These are phyloP conservation scores for Trifolium fragiferum DNA, from an alignment of 306 rosid genomes.

Conservation along the genomic window DNA sequence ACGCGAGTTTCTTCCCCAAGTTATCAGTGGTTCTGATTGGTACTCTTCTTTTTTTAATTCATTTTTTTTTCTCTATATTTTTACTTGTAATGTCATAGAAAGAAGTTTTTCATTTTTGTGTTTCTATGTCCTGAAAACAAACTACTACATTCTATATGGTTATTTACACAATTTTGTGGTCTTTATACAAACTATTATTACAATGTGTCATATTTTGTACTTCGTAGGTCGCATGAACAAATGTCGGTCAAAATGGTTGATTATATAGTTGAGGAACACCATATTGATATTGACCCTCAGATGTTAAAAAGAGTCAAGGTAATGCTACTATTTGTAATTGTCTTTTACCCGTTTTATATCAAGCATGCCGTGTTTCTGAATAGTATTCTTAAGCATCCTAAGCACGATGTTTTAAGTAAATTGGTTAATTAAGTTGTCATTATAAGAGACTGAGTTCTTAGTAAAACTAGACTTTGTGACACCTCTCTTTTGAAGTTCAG, in stretches of 20 bases:
- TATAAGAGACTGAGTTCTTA: slow-evolving; percentile 3
- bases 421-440: slow-evolving; percentile 12
- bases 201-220: slow-evolving; percentile 28
- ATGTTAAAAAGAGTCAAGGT: slow-evolving; percentile 84
- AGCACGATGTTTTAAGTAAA: slow-evolving; percentile 1
- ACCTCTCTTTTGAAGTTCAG: slow-evolving; percentile 23
- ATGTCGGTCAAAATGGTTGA: slow-evolving; percentile 91
- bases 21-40: slow-evolving; percentile 67
- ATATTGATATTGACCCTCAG: slow-evolving; percentile 69
- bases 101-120: slow-evolving; percentile 1
- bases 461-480: neutral
- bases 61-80: slow-evolving; percentile 26
- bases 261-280: slow-evolving; percentile 77
- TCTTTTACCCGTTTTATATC: slow-evolving; percentile 33
- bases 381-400: slow-evolving; percentile 32
- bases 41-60: slow-evolving; percentile 37
- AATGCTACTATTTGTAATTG: slow-evolving; percentile 22
- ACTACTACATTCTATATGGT: slow-evolving; percentile 2
- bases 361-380: slow-evolving; percentile 22
- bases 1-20: slow-evolving; percentile 82
- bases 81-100: neutral
- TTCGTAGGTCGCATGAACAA: slow-evolving; percentile 81
- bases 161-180: slow-evolving; percentile 19
- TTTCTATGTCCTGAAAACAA: slow-evolving; percentile 30
- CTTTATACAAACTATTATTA: slow-evolving; percentile 3